Conservation (phyloP, 1,139 yeast species). For the Nakaseomyces sp. region DNA sequence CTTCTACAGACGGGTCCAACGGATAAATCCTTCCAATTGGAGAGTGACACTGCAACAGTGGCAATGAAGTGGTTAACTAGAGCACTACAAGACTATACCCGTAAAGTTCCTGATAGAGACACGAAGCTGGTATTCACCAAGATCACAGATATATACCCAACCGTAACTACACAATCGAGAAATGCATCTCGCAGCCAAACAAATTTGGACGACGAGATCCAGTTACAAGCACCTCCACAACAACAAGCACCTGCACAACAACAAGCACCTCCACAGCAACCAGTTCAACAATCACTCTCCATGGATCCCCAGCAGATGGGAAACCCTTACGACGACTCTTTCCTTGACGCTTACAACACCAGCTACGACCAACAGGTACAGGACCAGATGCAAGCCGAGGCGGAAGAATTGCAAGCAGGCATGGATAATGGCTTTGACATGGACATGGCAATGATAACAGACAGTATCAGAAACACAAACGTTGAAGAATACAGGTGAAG, state of each 20-base stretch:
- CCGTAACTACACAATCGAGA: constrained; percentile 3
- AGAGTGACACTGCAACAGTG: constrained; percentile 5
- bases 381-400: constrained; percentile 5
- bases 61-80: constrained; percentile 5
- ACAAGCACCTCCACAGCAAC: neutral
- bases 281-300: too few relatives aligned
- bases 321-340: neutral
- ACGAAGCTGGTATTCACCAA: neutral
- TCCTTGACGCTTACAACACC: neutral
- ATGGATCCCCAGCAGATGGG: too few relatives aligned
- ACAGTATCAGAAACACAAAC: constrained; percentile 5
- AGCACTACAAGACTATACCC: neutral
- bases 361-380: neutral
- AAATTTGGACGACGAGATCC: neutral
- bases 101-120: constrained; percentile 1
- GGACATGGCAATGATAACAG: constrained; percentile 5
- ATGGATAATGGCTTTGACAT: constrained; percentile 3
- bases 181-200: neutral
- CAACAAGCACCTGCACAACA: neutral
- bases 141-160: constrained; percentile 4
- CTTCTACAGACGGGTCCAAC: neutral
- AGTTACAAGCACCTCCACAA: neutral
- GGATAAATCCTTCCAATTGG: neutral
- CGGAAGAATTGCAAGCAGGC: constrained; percentile 2
- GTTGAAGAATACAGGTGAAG: neutral